Base-by-base conservation (phyloP, 2,329 filamentous ascomycete species). In the Penicillium digitatum region DNA sequence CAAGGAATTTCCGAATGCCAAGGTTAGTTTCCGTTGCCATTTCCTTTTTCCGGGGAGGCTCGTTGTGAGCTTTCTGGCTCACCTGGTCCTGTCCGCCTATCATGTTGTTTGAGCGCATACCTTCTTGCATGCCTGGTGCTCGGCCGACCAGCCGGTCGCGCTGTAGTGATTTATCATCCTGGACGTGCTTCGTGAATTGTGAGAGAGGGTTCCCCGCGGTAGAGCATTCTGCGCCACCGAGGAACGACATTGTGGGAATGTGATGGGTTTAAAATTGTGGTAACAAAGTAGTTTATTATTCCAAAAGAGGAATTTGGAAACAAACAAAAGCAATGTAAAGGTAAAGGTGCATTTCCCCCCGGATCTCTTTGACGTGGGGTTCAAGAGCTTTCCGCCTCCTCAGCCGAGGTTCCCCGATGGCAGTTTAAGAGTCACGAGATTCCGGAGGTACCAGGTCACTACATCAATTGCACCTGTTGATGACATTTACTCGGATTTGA, bases 171-270 rank as follows among this genome's bases (percentile, higher is more conserved):
- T 92, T 95, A 79, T 99, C 94, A 81, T 95, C 90, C 71, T 95
- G 89, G 54, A 94, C 90, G 75, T 96, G 92, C 76, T 99, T 99
- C 62, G 92, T 90, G 74, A 99, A 95, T 80, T 97, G 94, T 72
- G 90, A 93, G 68, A 99, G 86, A 55, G 95, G 94, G 75, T 99
- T 99, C 69, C 88, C 90, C 62, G 89, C 91, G 59, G 94, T 95
- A 54, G 93, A 97, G 82, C 94, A 99, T 79, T 97, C 94, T 66
- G 93, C 89, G 66, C 93, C 92, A 76, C 90, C 90, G 68, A 97
- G 83, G 75, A 99, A 97, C 52, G 93, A 96, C 93, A 99, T 97
- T 63, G 59, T 79, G 62, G 11, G 22, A 24, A 45, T 43, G 31
- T 44, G 40, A 27, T n/a, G 5, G 22, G 22, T n/a, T 44, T 22